Conservation (phyloP, 495 filamentous ascomycete species). For the Lindgomyces ingoldianus region DNA sequence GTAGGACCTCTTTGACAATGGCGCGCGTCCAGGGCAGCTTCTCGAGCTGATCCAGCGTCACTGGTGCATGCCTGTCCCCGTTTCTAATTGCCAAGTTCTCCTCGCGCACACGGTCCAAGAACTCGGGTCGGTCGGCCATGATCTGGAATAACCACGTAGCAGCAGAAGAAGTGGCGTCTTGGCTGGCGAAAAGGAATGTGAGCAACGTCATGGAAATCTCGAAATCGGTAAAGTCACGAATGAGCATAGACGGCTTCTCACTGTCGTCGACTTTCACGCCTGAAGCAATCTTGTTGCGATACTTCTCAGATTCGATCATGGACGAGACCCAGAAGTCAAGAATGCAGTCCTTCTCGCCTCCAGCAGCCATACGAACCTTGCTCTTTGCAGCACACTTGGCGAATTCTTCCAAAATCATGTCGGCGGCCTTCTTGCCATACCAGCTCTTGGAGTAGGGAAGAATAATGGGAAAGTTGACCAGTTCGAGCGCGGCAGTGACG, state of each 20-base stretch:
- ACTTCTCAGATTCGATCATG: constrained; percentile 78
- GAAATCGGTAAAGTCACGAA: constrained; percentile 85
- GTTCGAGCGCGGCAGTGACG: constrained; percentile 91
- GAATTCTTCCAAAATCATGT: constrained; percentile 90
- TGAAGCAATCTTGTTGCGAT: constrained; percentile 69
- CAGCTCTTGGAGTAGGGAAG: constrained; percentile 93
- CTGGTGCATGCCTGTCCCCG: constrained; percentile 68
- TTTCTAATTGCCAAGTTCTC: constrained; percentile 80
- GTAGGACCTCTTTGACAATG: constrained; percentile 88
- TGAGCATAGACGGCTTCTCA: constrained; percentile 77
- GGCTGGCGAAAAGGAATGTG: constrained; percentile 97
- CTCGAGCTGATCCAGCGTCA: constrained; percentile 84
- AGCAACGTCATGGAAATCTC: constrained; percentile 95
- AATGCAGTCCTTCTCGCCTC: constrained; percentile 84
- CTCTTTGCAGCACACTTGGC: constrained; percentile 88
- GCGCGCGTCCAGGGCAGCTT: constrained; percentile 88
- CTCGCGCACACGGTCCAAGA: constrained; percentile 86
- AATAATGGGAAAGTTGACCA: constrained; percentile 99
- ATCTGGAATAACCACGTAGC: constrained; percentile 94
- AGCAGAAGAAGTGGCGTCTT: constrained; percentile 93
- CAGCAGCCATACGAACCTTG: constrained; percentile 88
- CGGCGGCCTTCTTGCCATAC: constrained; percentile 95
- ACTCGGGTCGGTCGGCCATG: constrained; percentile 89
- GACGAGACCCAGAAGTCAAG: constrained; percentile 90
- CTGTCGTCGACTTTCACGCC: constrained; percentile 65